Evolutionary conservation across 2,329 filamentous ascomycete genomes (phyloP).

Genomic region (Colletotrichum sp.): DNA sequence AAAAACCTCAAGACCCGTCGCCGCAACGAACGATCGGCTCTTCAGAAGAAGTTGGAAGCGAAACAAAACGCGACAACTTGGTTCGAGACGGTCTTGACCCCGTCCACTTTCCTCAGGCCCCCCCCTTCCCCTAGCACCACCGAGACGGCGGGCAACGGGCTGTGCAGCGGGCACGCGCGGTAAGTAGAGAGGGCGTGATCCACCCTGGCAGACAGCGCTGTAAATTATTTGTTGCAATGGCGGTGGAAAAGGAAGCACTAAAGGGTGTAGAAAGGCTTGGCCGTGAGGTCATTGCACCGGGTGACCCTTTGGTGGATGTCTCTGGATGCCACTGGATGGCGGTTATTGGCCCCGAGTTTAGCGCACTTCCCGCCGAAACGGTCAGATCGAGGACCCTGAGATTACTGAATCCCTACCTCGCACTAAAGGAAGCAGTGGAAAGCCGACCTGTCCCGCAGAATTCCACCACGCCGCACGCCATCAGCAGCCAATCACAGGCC

Average conservation of each 20-base stretch:
- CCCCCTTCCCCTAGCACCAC: neutral
- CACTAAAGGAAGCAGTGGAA: neutral
- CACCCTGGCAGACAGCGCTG: neutral
- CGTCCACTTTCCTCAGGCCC: neutral
- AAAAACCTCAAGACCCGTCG: neutral
- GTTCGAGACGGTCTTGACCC: neutral
- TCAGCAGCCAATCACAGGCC: neutral
- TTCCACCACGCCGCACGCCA: neutral
- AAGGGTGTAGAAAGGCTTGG: conserved; percentile 1
- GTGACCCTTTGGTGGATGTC: neutral
- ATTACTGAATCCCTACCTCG: neutral
- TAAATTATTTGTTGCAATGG: neutral
- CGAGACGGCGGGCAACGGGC: neutral
- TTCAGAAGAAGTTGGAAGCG: neutral
- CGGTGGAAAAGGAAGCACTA: neutral
- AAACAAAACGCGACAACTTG: neutral
- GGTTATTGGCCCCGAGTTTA: conserved; percentile 6
- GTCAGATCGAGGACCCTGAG: conserved; percentile 17
- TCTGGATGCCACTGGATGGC: conserved; percentile 2
- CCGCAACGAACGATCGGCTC: neutral
- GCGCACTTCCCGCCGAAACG: conserved; percentile 12
- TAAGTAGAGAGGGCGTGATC: conserved; percentile 10
- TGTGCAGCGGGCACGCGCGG: conserved; percentile 18
- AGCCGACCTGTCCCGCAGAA: neutral
- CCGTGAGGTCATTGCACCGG: conserved; percentile 18